Base-by-base conservation (phyloP, 2,329 filamentous ascomycete species). In the Hirsutella rhossiliensis region DNA sequence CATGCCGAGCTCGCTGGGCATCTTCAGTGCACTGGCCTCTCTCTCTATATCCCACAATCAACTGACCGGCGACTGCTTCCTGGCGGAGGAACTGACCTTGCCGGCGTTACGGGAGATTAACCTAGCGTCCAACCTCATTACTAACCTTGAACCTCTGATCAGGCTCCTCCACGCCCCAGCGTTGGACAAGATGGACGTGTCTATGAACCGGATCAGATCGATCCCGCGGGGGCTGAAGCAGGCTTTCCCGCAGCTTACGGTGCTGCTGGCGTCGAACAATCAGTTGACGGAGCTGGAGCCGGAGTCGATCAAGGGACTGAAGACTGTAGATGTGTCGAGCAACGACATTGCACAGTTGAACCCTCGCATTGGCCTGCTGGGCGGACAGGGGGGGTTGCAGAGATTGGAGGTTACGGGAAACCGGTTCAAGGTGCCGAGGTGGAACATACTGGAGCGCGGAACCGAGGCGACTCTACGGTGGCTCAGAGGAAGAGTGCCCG, bases 331-430 rank as follows among this genome's bases (percentile, higher is more conserved):
- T 58, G 78, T 87, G 9, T 79, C 78, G 50, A 89, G 87, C 61
- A 97, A 97, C 56, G 83, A 90, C 42, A 87, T 97, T 49, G 76
- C 76, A n/a, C 76, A 78, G 40, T 67, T 97, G 13, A 86, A 92
- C 47, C 84, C 89, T 0, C 78, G 82, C 8, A 72, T 97, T 11
- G 90, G 90, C 0, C 67, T 94, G 12, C 69, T 94, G 0, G 80
- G 82, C 20, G 82, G 80, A 2, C 69, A 61, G 5, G 70, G 71
- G 2, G 65, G 79, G 54, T 49, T 78, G 65, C 67, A 84, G 71
- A 62, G 75, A 43, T 67, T 96, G 11, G 83, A 94, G 40, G 83
- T 95, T 4, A 77, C 76, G 27, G 88, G 88, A 0, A 97, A 97
- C 59, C 74, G 80, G 29, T 97, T 97, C 64, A 75, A 87, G 29